Conservation (phyloP, 495 filamentous ascomycete genomes). For the Neurospora hispaniola region DNA sequence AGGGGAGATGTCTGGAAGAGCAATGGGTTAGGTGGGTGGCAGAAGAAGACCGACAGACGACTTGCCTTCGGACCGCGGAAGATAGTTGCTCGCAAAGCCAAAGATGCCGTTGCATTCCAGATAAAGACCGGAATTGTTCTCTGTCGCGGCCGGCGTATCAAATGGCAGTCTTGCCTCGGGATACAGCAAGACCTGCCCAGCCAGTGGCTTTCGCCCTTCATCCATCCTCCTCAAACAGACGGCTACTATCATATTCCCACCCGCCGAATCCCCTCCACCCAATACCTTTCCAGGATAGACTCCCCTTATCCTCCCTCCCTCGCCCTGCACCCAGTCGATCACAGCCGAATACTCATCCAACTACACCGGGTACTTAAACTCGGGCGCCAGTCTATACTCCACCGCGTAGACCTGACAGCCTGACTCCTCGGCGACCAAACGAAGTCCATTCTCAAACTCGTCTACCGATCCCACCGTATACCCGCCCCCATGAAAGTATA, state of each 20-base stretch:
- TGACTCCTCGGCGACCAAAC: conserved; percentile 19
- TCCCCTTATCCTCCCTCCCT: conserved; percentile 10
- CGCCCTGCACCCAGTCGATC: conserved; percentile 17
- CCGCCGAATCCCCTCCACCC: conserved; percentile 26
- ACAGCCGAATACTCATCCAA: conserved; percentile 25
- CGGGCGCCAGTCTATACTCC: conserved; percentile 29
- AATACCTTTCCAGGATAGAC: conserved; percentile 17
- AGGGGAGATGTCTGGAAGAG: conserved; percentile 2
- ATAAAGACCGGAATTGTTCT: conserved; percentile 26
- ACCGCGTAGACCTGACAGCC: conserved; percentile 20
- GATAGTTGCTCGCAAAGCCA: conserved; percentile 26
- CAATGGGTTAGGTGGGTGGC: not conserved
- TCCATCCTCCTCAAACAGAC: conserved; percentile 20
- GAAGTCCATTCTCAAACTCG: conserved; percentile 28
- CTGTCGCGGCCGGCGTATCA: conserved; percentile 22
- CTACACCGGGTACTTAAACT: conserved; percentile 27
- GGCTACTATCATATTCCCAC: conserved; percentile 29
- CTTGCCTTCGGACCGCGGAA: conserved; percentile 16
- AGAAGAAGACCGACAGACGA: not conserved
- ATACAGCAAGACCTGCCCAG: conserved; percentile 26
- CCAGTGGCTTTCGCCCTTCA: conserved; percentile 12
- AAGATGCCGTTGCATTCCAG: conserved; percentile 31
- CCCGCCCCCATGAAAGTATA: conserved; percentile 23
- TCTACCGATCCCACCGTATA: conserved; percentile 28
- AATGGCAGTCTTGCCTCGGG: conserved; percentile 28